phyloP scores from a whole-genome alignment of 2,329 filamentous ascomycete genomes.

The Pseudopyricularia cyperi region DNA sequence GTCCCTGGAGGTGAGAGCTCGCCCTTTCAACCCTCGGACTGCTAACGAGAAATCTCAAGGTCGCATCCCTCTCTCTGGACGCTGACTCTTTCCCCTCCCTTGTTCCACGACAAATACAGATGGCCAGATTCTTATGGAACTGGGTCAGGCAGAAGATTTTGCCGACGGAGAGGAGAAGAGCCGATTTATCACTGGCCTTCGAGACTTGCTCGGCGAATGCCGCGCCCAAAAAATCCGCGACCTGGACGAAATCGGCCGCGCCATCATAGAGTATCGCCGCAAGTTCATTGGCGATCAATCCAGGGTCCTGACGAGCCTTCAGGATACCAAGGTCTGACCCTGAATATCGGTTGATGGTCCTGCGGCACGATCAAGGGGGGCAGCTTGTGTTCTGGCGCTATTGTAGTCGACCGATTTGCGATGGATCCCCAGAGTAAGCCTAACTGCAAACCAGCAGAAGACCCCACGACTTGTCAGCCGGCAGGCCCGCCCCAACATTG shows the following conservation, averaged over 20 bases:
- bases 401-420: background rate
- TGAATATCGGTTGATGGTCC: background rate
- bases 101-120: conserved; percentile 34
- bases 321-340: conserved; percentile 17
- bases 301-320: conserved; percentile 44
- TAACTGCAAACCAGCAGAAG: background rate
- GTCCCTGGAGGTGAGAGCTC: conserved; percentile 58
- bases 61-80: conserved; percentile 22
- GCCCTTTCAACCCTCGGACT: conserved; percentile 13
- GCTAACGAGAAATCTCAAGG: conserved; percentile 4
- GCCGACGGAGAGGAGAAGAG: conserved; percentile 42
- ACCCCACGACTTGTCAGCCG: background rate
- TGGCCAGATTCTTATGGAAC: conserved; percentile 58
- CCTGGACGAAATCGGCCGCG: conserved; percentile 52
- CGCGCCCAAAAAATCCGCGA: conserved; percentile 48
- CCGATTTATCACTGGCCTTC: conserved; percentile 50
- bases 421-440: background rate
- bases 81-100: conserved; percentile 27
- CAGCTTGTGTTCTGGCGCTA: background rate
- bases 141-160: conserved; percentile 54
- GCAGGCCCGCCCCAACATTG: background rate
- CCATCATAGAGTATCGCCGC: conserved; percentile 54
- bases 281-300: conserved; percentile 51
- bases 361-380: background rate
- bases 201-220: conserved; percentile 45